Evolutionary conservation across 208 protist species (phyloP).

Genomic region (Porcisia hertigi): DNA sequence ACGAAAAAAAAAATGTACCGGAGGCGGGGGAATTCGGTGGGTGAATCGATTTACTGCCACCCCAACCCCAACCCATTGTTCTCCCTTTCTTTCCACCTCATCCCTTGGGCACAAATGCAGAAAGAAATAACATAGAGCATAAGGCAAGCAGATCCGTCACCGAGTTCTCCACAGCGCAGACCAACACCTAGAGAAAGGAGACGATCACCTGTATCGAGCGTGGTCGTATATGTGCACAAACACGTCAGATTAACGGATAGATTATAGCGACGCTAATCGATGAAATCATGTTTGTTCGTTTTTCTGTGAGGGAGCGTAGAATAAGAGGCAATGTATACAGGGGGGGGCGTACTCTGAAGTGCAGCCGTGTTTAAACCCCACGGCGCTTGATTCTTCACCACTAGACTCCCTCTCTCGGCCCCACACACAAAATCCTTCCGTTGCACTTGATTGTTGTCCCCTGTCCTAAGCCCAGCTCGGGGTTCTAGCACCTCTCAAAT

Average conservation of each 20-base stretch:
- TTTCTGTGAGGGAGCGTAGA: neutral
- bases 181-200: neutral
- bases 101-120: neutral
- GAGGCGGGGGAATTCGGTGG: no score
- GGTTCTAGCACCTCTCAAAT: neutral
- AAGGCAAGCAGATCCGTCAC: neutral
- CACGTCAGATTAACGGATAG: neutral
- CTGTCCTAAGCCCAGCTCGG: neutral
- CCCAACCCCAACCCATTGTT: no score
- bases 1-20: no score
- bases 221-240: neutral
- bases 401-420: neutral
- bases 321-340: neutral
- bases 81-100: no score
- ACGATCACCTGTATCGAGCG: no score
- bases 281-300: neutral
- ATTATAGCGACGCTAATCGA: neutral
- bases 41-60: no score
- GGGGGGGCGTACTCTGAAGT: neutral
- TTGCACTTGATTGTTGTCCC: neutral
- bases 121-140: neutral
- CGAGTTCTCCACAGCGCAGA: neutral
- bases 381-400: neutral
- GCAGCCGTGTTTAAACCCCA: neutral
- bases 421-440: neutral